phyloP scores from a whole-genome alignment of 768 basidiomycete species.

The Lactarius hengduanensis region DNA sequence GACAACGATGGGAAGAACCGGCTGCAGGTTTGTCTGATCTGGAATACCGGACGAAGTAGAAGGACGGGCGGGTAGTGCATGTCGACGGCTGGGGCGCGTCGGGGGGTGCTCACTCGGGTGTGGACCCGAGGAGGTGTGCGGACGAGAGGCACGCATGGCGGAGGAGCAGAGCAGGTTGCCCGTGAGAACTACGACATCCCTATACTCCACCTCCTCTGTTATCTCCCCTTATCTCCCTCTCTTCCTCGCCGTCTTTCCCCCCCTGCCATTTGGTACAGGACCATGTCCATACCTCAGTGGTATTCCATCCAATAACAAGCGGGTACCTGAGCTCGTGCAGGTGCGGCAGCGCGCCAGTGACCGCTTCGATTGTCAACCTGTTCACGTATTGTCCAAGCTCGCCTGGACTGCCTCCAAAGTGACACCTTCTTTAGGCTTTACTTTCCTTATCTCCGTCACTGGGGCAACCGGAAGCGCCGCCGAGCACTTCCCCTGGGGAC shows the following conservation, averaged over 20 bases:
- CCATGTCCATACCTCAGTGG: slow-evolving; percentile 3
- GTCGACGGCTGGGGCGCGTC: not conserved
- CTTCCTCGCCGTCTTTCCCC: not conserved
- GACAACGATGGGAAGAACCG: slow-evolving; percentile 9
- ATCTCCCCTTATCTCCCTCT: not conserved
- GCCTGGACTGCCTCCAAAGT: not conserved
- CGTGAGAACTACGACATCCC: not conserved
- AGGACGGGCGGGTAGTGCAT: slow-evolving; percentile 3
- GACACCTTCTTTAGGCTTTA: slow-evolving; percentile 1
- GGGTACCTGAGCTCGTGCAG: too few relatives aligned
- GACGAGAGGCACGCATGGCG: slow-evolving; percentile 24
- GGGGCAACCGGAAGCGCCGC: slow-evolving; percentile 13
- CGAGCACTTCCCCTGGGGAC: slow-evolving; percentile 4
- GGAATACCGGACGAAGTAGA: slow-evolving; percentile 22
- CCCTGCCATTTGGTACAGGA: not conserved
- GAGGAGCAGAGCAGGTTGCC: not conserved
- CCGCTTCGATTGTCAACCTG: not conserved
- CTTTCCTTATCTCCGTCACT: slow-evolving; percentile 6
- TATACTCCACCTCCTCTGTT: not conserved
- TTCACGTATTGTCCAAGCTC: slow-evolving; percentile 10
- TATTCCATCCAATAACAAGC: slow-evolving; percentile 7
- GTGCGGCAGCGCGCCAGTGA: too few relatives aligned
- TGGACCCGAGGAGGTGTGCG: slow-evolving; percentile 11
- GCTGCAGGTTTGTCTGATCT: slow-evolving; percentile 6
- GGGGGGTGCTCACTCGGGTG: not conserved